Percentiles rank a stretch among this genome's conserved stretches.
Evolutionary conservation across 2,329 filamentous ascomycete genomes (phyloP).

Genomic region (Corniculantispora saksenae): DNA sequence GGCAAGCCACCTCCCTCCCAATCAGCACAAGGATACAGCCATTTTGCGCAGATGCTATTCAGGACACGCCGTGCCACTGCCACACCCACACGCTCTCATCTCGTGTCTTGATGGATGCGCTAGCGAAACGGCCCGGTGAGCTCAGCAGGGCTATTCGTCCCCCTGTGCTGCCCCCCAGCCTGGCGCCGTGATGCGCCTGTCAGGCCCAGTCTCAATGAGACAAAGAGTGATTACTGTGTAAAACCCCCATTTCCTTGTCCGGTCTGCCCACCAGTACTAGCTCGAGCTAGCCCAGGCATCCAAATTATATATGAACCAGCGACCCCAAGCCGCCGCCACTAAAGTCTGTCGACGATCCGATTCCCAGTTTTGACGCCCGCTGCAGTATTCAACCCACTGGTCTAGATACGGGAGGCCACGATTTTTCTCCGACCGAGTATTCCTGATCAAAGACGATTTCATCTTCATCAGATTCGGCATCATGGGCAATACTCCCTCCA

Average conservation of each 20-base stretch:
- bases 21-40: neutral
- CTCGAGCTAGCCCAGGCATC: neutral
- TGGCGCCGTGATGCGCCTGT: neutral
- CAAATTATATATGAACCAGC: neutral
- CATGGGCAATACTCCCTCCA: conserved; percentile 44
- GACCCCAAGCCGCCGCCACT: neutral
- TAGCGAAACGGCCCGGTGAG: neutral
- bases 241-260: neutral
- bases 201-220: neutral
- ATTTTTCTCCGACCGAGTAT: too few species aligned
- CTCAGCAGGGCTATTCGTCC: neutral
- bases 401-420: too few species aligned
- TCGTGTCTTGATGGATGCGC: neutral
- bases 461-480: neutral
- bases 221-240: too few species aligned
- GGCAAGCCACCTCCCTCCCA: neutral
- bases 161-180: neutral
- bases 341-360: neutral
- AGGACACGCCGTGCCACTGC: neutral
- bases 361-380: neutral
- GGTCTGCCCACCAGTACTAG: neutral
- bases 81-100: neutral
- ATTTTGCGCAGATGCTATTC: neutral
- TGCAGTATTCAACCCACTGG: neutral
- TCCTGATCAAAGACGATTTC: too few species aligned